A percentile compares a stretch with the other conserved stretches of the same genome.
phyloP scores from a whole-genome alignment of 305 asterid species.

The Fraxinus latifolia region DNA sequence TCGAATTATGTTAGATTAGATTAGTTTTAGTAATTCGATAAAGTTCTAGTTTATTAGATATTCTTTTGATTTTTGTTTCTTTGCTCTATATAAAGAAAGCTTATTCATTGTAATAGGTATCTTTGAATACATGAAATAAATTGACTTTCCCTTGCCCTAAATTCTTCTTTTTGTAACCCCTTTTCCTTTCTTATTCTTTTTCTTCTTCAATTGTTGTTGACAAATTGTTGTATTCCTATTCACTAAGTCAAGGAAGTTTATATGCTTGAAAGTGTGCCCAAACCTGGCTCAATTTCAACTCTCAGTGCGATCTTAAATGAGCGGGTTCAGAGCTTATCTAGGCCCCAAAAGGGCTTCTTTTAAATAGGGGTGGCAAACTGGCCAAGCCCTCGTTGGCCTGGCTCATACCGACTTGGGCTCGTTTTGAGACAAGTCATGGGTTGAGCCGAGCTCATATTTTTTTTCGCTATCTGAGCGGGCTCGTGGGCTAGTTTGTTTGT shows the following conservation, averaged over 20 bases:
- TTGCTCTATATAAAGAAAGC: neutral
- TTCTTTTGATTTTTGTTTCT: neutral
- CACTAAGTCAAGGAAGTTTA: neutral
- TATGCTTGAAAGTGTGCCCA: neutral
- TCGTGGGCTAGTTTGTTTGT: neutral
- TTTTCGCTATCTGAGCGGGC: neutral
- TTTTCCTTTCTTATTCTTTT: neutral
- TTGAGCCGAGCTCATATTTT: neutral
- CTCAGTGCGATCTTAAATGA: neutral
- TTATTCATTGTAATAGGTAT: neutral
- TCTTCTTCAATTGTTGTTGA: neutral
- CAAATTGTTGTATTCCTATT: neutral
- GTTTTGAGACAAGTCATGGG: neutral
- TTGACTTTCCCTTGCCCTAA: neutral
- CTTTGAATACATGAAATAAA: neutral
- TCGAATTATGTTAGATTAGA: neutral
- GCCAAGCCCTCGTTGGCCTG: neutral
- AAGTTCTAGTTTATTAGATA: neutral
- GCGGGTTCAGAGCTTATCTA: neutral
- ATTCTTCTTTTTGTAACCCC: neutral
- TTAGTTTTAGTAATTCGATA: neutral
- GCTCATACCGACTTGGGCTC: neutral
- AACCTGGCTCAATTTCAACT: neutral
- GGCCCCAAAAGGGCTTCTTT: neutral
- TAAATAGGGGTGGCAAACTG: neutral